Base-by-base conservation (phyloP, 2,329 filamentous ascomycete species). In the Aspergillus arachidicola region DNA sequence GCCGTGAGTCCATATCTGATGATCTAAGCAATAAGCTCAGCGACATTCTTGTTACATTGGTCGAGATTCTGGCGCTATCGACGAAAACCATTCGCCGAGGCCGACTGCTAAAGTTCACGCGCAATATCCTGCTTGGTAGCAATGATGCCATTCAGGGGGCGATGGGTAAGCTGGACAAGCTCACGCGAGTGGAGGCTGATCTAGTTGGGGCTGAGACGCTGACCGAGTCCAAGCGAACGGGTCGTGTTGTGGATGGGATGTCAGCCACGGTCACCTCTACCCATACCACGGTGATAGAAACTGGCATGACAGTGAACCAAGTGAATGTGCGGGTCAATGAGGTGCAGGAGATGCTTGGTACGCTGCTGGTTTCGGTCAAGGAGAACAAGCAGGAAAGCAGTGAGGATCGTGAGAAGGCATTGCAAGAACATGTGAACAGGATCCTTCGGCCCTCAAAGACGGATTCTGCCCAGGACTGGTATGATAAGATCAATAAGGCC, bases 1-100 rank as follows among this genome's bases (percentile, higher is more conserved):
- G 45, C 11, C 58, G 14, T 1, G 61, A 65, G 26, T 48, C 28
- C 5, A 59, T 65, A 3, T 61, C 61, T 4, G 55, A 50, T 1
- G 61, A 61, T 30, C 43, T 65, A 12, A 71, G 76, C 14, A 69
- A 75, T 19, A 82, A 83, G 60, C 71, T 83, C 3, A 76, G 78
- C 16, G 71, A 75, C 2, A 81, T 84, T 7, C 72, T 84, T 2
- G 78, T 78, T 0, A 76, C 80, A 0, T 63, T 84, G 0, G 80
- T 84, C 41, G 78, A 83, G 61, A 79, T 83, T 4, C 76, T 84
- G 34, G 75, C 83, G 10, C 66, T 82, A 0, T 78, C 82, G 0
- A 76, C 76, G 21, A 80, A 81, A 63, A 77, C 80, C 55, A 75
- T 83, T 36, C 75, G 75, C 1, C 74, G 74, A 1, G 82, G 82